These are phyloP conservation scores for Berkeleyomyces basicola DNA, from an alignment of 2,329 filamentous ascomycete genomes.

Conservation along the genomic window DNA sequence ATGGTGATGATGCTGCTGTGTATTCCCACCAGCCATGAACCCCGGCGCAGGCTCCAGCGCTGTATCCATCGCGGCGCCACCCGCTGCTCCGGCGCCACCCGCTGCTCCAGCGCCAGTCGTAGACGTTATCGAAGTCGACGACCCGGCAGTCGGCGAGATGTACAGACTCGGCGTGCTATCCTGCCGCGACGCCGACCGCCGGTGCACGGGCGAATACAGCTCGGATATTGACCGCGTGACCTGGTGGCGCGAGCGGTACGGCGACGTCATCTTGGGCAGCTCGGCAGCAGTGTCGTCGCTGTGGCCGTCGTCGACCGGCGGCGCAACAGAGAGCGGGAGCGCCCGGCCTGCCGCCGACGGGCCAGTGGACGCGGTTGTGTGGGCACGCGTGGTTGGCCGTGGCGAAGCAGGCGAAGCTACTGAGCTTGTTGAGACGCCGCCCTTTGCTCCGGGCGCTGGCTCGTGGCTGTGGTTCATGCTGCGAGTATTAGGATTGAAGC, in stretches of 20 bases:
- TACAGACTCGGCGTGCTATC: conserved; percentile 17
- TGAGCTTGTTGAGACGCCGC: neutral
- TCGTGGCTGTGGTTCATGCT: neutral
- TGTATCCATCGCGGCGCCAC: conserved; percentile 14
- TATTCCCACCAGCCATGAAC: neutral
- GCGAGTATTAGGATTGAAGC: neutral
- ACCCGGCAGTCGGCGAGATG: neutral
- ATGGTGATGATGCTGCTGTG: neutral
- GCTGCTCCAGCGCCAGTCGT: conserved; percentile 18
- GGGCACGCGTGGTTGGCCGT: neutral
- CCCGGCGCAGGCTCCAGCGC: neutral
- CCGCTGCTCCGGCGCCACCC: conserved; percentile 20
- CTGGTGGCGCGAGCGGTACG: conserved; percentile 28
- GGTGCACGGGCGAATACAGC: conserved; percentile 26
- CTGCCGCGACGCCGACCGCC: conserved; percentile 3
- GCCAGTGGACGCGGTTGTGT: neutral
- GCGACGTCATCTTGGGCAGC: conserved; percentile 8
- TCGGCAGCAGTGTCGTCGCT: neutral
- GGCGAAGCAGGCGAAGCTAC: neutral
- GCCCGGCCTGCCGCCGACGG: neutral
- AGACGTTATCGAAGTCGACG: conserved; percentile 6
- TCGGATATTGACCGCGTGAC: conserved; percentile 40
- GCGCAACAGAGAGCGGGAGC: neutral
- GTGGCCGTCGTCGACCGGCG: neutral
- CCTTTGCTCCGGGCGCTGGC: neutral